Evolutionary conservation across 306 rosid genomes (phyloP), one percentile per base, ranked within the genome.

Genomic region (Glycine latifolia): DNA sequence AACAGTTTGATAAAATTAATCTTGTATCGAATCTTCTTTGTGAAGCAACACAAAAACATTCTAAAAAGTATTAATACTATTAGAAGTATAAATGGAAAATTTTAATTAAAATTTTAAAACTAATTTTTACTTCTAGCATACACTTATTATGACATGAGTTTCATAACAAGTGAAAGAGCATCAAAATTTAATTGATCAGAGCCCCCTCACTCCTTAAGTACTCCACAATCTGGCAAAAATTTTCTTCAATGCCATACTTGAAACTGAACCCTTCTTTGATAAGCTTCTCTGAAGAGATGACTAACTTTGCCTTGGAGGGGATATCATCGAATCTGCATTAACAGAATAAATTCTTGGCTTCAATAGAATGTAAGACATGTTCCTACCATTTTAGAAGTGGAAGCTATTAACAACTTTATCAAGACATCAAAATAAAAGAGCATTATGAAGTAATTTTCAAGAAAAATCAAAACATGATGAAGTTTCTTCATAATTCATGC

Each of bases 261-360:
- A 87, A 91, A 44, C 75, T 78, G 80, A 91, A 91, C 26, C 97
- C 97, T 72, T 90, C 94, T 85, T 84, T 88, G 69, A 72, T 87
- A 5, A 91, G 91, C 86, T 88, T 91, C 73, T 90, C 97, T 0
- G 94, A 86, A 37, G 94, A 88, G 49, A 91, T 43, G 4, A 62
- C 66, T 81, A 75, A 31, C 90, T 88, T 91, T 55, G 90, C 81
- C 83, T 87, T 80, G 75, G 87, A 81, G 5, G 94, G 92, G 67
- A 71, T 78, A 46, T 87, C 88, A 68, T 81, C 86, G 66, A 91
- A 90, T 53, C 97, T 91, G 87, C 88, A 86, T 48, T 75, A 39
- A 56, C 78, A 70, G 48, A 73, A 54, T 66, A 15, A n/a, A 20
- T 56, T 2, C 59, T 46, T 56, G 65, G 14, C 11, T 81, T 67